phyloP scores from a whole-genome alignment of 345 rosid genomes.

The Pistacia integerrima region DNA sequence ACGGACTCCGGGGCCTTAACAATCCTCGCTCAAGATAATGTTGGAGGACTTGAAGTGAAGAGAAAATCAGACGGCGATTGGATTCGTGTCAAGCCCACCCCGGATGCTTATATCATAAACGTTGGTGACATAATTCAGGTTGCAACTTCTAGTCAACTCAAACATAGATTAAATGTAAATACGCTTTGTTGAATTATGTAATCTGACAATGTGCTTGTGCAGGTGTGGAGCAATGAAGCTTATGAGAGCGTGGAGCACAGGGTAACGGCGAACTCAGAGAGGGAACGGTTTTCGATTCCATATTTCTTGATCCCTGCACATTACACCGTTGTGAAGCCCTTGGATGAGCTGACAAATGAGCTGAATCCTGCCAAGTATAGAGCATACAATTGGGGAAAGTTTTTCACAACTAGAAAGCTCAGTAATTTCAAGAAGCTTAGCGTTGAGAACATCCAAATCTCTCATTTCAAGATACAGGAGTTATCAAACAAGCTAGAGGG shows the following conservation, averaged over 20 bases:
- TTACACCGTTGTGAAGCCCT: conserved; percentile 21
- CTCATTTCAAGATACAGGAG: conserved; percentile 31
- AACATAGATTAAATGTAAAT: too few species aligned
- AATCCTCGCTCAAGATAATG: conserved; percentile 37
- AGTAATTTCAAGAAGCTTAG: conserved; percentile 49
- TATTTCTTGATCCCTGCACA: conserved; percentile 46
- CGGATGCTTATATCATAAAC: conserved; percentile 4
- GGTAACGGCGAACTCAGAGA: conserved; percentile 42
- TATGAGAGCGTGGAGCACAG: conserved; percentile 56
- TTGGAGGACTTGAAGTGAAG: conserved; percentile 38
- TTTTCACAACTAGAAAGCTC: conserved; percentile 30
- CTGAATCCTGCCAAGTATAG: conserved; percentile 37
- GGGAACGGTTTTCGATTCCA: conserved; percentile 50
- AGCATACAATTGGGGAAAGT: conserved; percentile 47
- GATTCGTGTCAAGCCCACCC: conserved; percentile 31
- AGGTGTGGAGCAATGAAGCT: conserved; percentile 59
- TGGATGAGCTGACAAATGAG: conserved; percentile 24
- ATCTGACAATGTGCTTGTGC: not conserved
- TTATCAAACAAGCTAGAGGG: not conserved
- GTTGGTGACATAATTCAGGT: conserved; percentile 37
- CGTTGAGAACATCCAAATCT: conserved; percentile 48
- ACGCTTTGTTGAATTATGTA: not conserved
- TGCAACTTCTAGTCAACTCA: not conserved
- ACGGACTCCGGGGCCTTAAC: conserved; percentile 33
- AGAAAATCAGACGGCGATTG: conserved; percentile 40